Evolutionary conservation across 2,329 filamentous ascomycete species (phyloP).

Genomic region (Colletotrichum scovillei): DNA sequence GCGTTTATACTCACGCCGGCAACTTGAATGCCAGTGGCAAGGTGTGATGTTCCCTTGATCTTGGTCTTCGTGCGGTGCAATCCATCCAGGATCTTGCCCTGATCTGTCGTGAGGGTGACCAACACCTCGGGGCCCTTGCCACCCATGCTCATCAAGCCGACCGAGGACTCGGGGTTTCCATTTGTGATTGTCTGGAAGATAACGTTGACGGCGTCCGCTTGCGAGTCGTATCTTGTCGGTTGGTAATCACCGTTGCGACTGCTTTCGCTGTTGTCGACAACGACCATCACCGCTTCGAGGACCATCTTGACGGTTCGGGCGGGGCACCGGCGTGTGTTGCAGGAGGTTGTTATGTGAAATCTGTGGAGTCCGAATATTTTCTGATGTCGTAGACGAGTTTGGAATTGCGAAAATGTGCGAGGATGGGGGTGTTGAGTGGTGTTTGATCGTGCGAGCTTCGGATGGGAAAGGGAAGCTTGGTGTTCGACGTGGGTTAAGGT

Average conservation of each 20-base stretch:
- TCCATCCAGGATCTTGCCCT: conserved; percentile 93
- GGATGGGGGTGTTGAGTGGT: conserved; percentile 11
- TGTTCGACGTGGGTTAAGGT: not conserved
- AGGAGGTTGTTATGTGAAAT: not conserved
- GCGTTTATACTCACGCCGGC: conserved; percentile 77
- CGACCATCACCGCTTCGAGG: conserved; percentile 99
- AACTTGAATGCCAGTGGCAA: conserved; percentile 95
- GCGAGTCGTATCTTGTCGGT: conserved; percentile 94
- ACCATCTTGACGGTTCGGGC: conserved; percentile 78
- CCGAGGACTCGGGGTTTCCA: conserved; percentile 95
- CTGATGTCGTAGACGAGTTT: not conserved
- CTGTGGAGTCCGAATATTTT: not conserved
- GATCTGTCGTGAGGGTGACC: conserved; percentile 94
- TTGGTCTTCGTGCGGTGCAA: conserved; percentile 90
- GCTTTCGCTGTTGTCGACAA: conserved; percentile 99
- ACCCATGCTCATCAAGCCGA: conserved; percentile 99
- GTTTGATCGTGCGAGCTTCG: conserved; percentile 29
- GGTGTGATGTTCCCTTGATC: conserved; percentile 88
- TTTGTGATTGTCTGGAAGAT: conserved; percentile 96
- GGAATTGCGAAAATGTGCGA: not conserved
- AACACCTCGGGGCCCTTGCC: conserved; percentile 97
- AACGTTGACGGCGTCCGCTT: conserved; percentile 93
- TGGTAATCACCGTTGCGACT: conserved; percentile 95
- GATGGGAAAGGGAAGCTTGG: conserved; percentile 40
- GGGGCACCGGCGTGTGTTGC: conserved; percentile 10